phyloP scores from a whole-genome alignment of 2,329 filamentous ascomycete species.

The Botryotinia globosa region DNA sequence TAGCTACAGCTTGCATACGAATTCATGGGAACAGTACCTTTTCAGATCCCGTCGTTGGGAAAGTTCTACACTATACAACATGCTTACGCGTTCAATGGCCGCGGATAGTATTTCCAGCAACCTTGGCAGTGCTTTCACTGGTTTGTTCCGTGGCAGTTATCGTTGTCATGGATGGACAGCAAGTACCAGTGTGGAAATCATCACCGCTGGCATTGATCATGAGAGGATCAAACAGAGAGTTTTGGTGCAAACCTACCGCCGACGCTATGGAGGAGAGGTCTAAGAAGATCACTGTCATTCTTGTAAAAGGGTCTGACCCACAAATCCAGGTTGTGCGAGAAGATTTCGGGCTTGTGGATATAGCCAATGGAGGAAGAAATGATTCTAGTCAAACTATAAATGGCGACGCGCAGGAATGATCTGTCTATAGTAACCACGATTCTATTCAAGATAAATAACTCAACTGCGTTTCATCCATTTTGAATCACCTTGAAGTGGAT shows the following conservation, averaged over 20 bases:
- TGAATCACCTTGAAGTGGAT: not conserved
- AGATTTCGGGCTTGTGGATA: not conserved
- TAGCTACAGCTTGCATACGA: not conserved
- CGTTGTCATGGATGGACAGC: not conserved
- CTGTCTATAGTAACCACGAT: not conserved
- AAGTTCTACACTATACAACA: not conserved
- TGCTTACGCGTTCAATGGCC: not conserved
- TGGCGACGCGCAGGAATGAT: not conserved
- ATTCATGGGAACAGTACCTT: not conserved
- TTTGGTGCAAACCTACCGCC: not conserved
- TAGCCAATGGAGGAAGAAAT: not conserved
- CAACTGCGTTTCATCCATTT: not conserved
- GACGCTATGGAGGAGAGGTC: not conserved
- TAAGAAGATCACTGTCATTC: not conserved
- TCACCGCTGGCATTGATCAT: not conserved
- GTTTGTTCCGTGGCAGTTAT: not conserved
- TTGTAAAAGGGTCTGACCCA: not conserved
- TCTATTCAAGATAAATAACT: not conserved
- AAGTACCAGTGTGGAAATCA: not conserved
- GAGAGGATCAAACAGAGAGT: not conserved
- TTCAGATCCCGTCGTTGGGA: not conserved
- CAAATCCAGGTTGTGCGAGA: not conserved
- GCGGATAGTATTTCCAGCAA: not conserved
- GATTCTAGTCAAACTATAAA: not conserved
- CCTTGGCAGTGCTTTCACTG: not conserved